Evolutionary conservation across 345 rosid genomes (phyloP).

Genomic region (Salix suchowensis): DNA sequence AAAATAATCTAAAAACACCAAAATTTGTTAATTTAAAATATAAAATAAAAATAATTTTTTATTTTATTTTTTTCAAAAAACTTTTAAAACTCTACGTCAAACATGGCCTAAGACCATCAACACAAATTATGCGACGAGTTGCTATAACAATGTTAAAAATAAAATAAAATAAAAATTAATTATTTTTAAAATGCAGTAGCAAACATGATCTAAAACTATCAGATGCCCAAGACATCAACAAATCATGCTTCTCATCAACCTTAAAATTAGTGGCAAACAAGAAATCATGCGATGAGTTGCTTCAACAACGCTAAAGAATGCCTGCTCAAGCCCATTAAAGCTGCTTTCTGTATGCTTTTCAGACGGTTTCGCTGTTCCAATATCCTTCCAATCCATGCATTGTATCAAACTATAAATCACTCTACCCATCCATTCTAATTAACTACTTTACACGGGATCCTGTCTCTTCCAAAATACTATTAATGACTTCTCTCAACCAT

Average conservation of each 20-base stretch:
- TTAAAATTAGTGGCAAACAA: constrained; percentile 11
- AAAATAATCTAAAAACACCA: too few species aligned
- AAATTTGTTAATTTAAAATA: too few species aligned
- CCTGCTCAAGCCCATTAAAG: not conserved
- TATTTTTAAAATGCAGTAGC: too few species aligned
- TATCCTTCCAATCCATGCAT: not conserved
- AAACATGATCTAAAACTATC: not conserved
- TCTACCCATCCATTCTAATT: not conserved
- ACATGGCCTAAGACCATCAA: too few species aligned
- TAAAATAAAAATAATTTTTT: too few species aligned
- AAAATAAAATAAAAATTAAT: too few species aligned
- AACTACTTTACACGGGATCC: not conserved
- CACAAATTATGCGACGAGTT: too few species aligned
- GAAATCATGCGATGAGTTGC: not conserved
- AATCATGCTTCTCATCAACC: not conserved
- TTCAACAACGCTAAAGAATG: constrained; percentile 1
- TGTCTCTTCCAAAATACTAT: too few species aligned
- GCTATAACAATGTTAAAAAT: too few species aligned
- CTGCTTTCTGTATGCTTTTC: not conserved
- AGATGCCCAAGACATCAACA: not conserved
- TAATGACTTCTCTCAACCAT: too few species aligned
- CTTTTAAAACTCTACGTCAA: too few species aligned
- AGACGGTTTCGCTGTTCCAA: not conserved
- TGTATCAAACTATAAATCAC: not conserved
- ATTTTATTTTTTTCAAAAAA: too few species aligned